Evolutionary conservation across 768 basidiomycete genomes (phyloP).

Genomic region (Leccinum rimulosum): DNA sequence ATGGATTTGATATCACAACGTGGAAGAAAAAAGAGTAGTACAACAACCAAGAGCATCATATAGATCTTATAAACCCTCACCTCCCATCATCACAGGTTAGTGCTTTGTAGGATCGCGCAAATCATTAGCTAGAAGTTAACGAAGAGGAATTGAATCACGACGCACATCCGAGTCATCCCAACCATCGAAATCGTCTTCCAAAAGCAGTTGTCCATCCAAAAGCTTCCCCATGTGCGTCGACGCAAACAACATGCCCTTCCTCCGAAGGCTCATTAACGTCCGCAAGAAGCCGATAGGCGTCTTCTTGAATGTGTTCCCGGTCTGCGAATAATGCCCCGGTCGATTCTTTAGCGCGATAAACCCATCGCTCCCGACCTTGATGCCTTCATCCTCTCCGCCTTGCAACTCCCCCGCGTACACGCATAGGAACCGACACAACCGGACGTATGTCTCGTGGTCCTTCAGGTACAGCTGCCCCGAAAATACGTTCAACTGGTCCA

Average conservation of each 20-base stretch:
- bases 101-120: not conserved
- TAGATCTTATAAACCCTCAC: not conserved
- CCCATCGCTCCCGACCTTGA: constrained; percentile 10
- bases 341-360: not conserved
- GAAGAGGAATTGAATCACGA: not conserved
- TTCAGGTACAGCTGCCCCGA: not conserved
- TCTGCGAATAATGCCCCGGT: not conserved
- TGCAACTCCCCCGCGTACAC: not conserved
- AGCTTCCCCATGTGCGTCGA: constrained; percentile 43
- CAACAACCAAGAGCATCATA: not conserved
- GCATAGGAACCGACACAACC: not conserved
- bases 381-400: not conserved
- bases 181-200: constrained; percentile 6
- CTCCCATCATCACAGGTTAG: not conserved
- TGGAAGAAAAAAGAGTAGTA: not conserved
- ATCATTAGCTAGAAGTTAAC: not conserved
- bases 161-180: not conserved
- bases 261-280: constrained; percentile 26
- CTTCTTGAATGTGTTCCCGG: constrained; percentile 28
- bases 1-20: not conserved
- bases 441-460: constrained; percentile 22
- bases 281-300: constrained; percentile 34
- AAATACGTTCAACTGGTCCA: not conserved
- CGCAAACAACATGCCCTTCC: constrained; percentile 39
- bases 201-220: constrained; percentile 28